phyloP scores from a whole-genome alignment of 257 asterid genomes.

The Solanum virginianum region DNA sequence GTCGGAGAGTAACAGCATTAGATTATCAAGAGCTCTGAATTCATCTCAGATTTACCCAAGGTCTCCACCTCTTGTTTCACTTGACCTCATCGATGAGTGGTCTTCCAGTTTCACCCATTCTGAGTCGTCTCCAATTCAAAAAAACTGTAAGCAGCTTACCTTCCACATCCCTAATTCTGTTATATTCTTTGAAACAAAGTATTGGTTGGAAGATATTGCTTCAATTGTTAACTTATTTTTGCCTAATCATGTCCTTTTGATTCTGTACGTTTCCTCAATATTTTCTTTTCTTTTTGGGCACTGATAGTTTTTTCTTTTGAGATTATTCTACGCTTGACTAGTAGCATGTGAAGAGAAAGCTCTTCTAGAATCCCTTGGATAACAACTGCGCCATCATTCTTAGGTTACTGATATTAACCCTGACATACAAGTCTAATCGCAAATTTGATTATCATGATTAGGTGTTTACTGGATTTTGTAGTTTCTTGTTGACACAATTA shows the following conservation, averaged over 20 bases:
- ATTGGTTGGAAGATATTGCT: background rate
- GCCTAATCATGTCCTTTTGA: background rate
- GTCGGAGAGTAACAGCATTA: background rate
- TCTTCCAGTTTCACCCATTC: slow-evolving; percentile 12
- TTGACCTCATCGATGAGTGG: slow-evolving; percentile 56
- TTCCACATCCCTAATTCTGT: background rate
- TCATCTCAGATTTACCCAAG: slow-evolving; percentile 8
- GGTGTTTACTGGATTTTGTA: background rate
- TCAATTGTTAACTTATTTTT: background rate
- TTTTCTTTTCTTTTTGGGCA: background rate
- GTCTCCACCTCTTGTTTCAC: slow-evolving; percentile 55
- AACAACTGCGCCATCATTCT: background rate
- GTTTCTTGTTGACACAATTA: background rate
- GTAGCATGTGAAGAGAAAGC: background rate
- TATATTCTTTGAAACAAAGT: background rate
- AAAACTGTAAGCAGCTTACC: slow-evolving; percentile 3
- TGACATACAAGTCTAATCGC: background rate
- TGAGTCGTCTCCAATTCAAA: slow-evolving; percentile 5
- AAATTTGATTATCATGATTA: background rate
- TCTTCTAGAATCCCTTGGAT: background rate
- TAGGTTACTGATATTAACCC: background rate
- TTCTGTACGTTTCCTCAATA: background rate
- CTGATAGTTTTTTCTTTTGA: background rate
- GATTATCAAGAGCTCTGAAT: slow-evolving; percentile 16
- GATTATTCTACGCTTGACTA: background rate